Evolutionary conservation across 2,329 filamentous ascomycete species (phyloP), one percentile per base, ranked within the genome.

Genomic region (Phoma sp.): DNA sequence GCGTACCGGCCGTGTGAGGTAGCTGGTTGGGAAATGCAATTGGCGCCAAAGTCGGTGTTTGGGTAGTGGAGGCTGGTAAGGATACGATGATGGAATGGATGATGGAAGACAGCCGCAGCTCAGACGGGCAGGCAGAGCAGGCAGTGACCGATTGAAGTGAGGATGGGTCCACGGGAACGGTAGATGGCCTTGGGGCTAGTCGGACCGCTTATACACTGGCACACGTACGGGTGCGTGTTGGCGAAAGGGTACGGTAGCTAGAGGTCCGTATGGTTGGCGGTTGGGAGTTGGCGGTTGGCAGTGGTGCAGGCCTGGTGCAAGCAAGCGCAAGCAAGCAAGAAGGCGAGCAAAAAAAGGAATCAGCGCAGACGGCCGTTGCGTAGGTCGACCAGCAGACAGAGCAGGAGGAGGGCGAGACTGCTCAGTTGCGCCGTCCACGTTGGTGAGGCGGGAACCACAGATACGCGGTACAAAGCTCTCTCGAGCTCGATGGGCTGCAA

Each of bases 391-490:
- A 54, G 50, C 55, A 58, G 41, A 43, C 41, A 33, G 39, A 13
- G 38, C 27, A 39, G 25, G 27, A 43, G 44, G 41, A 51, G 27
- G 50, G 37, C 44, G 29, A 51, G 46, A 51, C 40, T 50, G 46
- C 49, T 60, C 52, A 55, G 56, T 66, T 51, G 60, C 51, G 50
- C 47, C 38, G 52, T 17, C 2, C 17, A 17, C 17, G 17, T 57
- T 51, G 24, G 60, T 57, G 54, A 56, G 61, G 60, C 61, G 68
- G 65, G 62, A 63, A 60, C 55, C 57, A 31, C 12, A 31, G 29
- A 31, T 31, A 13, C 41, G 38, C 37, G 31, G 51, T 46, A 38
- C 41, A 51, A 57, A 54, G 64, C 60, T 68, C 56, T 61, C 49
- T 32, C 33, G 15, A 45, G 41, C 33, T 47, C 50, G 47, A 25